Evolutionary conservation across 2,329 filamentous ascomycete species (phyloP), one percentile per base, ranked within the genome.

Genomic region (Arthrocladium fulminans): DNA sequence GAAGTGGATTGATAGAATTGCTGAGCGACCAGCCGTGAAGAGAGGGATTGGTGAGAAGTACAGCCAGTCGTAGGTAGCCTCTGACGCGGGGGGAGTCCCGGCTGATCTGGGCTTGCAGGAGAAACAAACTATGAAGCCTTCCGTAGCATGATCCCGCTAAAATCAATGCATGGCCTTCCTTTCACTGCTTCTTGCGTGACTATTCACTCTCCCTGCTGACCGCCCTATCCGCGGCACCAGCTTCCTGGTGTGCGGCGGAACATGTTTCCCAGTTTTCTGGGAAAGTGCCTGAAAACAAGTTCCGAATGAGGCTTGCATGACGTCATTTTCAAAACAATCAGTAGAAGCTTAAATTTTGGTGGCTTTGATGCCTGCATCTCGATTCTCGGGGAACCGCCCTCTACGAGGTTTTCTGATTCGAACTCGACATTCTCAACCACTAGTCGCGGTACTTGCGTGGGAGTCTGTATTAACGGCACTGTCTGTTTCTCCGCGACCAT

Each of bases 1-100:
- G 51, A 66, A 71, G 58, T 79, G 75, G 76, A 66, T 76, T 53
- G 71, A 74, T 50, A 63, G 73, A 8, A 74, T 77, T 60, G 68
- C 68, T 3, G 65, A 66, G 56, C 59, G 73, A 27, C 65, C 67
- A 13, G 72, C 73, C 2, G 73, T 75, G 51, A 67, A 73, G 63
- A 64, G 63, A 37, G 71, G 70, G 0, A 70, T 64, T 51, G 66
- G 67, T 1, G 65, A 69, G 10, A 63, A 65, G 45, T 66, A 70
- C 58, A 50, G 52, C 17, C 50, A 55, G 50, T 50, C 58, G 55
- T 57, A 57, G 53, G 54, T 57, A 20, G 35, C 19, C 25, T 8
- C 17, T 17, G 22, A 4, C 3, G 15, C 41, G 9, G 9, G n/a
- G 25, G 27, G 43, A 45, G 15, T 13, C 9, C 20, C 23, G 23